Evolutionary conservation across 805 yeast genomes (phyloP), one percentile per base, ranked within the genome.

Genomic region (Candida boidinii): DNA sequence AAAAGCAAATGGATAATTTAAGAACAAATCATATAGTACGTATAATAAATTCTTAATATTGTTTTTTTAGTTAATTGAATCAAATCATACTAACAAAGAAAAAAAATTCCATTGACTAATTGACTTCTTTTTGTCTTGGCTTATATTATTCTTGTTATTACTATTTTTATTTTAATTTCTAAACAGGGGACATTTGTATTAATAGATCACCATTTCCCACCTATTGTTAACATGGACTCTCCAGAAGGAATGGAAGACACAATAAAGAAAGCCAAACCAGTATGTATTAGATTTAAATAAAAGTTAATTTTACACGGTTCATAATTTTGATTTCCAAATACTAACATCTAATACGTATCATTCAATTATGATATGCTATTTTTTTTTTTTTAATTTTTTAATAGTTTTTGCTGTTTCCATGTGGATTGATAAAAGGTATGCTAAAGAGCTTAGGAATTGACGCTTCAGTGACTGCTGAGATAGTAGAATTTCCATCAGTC

Each of bases 1-100:
- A 77, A 24, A 90, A 87, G 56, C 96, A 83, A 53, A 84, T 92
- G 65, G 96, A 88, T 53, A 87, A 86, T 44, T 65, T 92, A 37
- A 72, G 94, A 39, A 92, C 98, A 1, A 92, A 92, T 51, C 96
- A 92, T 53, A 61, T 94, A 24, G 83, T 68, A 17, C 48, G 44
- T 35, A 22, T 18, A 13, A 7, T 2, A 13, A 7, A 13, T 14
- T 15, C 12, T 11, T 2, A 23, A 7, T 12, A 11, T 16, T n/a
- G 12, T 6, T 16, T 24, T 13, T 24, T 22, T n/a, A 22, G 24
- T n/a, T n/a, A n/a, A n/a, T n/a, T n/a, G n/a, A n/a, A n/a, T n/a
- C n/a, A n/a, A n/a, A n/a, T n/a, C n/a, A n/a, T n/a, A n/a, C n/a
- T n/a, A n/a, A n/a, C n/a, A n/a, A n/a, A n/a, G n/a, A n/a, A n/a